A percentile compares a stretch with the other conserved stretches of the same genome.
Evolutionary conservation across 2,329 filamentous ascomycete genomes (phyloP).

Genomic region (Ophiosphaerella korrae): DNA sequence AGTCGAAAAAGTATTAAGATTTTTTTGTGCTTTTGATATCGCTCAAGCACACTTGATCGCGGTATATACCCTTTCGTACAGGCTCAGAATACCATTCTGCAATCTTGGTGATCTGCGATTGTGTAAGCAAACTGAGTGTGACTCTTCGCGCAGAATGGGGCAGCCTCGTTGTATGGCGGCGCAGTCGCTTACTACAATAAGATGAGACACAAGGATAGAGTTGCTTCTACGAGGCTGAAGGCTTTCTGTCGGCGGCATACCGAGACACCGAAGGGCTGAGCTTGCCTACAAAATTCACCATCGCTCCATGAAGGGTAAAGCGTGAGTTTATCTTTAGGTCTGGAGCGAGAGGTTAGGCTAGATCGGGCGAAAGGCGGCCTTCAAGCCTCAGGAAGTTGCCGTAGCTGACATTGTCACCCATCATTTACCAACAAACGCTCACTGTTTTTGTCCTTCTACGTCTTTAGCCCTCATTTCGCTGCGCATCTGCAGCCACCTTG

Average conservation of each 20-base stretch:
- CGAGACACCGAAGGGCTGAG: conserved; percentile 8
- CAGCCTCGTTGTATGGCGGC: not conserved
- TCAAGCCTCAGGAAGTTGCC: not conserved
- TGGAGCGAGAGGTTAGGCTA: not conserved
- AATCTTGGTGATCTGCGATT: conserved; percentile 12
- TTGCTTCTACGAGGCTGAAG: conserved; percentile 1
- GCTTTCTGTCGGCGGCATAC: not conserved
- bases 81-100: conserved; percentile 7
- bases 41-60: no score
- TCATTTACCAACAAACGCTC: not conserved
- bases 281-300: conserved; percentile 2
- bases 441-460: conserved; percentile 2
- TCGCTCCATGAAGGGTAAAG: not conserved
- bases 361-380: conserved; percentile 8
- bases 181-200: not conserved
- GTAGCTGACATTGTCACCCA: not conserved
- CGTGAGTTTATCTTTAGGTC: not conserved
- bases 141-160: conserved; percentile 19
- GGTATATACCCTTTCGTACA: not conserved
- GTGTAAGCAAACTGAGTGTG: conserved; percentile 9
- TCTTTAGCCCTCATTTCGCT: not conserved
- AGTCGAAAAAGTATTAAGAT: no score
- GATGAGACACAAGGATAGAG: conserved; percentile 1
- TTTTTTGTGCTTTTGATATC: no score
- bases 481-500: not conserved